Conservation (phyloP, 768 basidiomycete species). For the Kwoniella sp. region DNA sequence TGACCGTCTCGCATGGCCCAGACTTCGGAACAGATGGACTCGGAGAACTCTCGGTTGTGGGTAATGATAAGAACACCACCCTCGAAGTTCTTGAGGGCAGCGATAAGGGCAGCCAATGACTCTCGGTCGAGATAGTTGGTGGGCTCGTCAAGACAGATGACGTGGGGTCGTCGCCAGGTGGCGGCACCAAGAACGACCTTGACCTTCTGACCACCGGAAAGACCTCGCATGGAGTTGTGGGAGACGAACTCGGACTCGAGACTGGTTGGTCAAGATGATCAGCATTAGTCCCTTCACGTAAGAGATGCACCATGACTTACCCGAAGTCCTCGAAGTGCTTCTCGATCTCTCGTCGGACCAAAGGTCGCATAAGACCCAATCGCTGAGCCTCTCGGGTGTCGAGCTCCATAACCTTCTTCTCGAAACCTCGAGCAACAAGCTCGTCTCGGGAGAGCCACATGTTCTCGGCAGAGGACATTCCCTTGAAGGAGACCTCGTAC, state of each 20-base stretch:
- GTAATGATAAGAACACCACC: slow-evolving; percentile 98
- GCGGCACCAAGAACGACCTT: slow-evolving; percentile 98
- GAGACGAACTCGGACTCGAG: slow-evolving; percentile 98
- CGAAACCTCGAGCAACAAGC: slow-evolving; percentile 95
- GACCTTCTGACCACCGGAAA: slow-evolving; percentile 98
- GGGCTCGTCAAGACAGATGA: slow-evolving; percentile 96
- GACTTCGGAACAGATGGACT: slow-evolving; percentile 95
- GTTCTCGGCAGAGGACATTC: slow-evolving; percentile 93
- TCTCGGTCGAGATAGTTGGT: slow-evolving; percentile 99
- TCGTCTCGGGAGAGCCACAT: slow-evolving; percentile 96
- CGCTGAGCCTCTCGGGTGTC: slow-evolving; percentile 97
- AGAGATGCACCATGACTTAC: neutral
- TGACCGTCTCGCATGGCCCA: slow-evolving; percentile 99
- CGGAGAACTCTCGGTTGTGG: slow-evolving; percentile 98
- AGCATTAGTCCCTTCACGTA: slow-evolving; percentile 18
- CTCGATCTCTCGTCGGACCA: slow-evolving; percentile 98
- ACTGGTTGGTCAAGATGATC: slow-evolving; percentile 58
- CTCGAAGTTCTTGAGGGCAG: slow-evolving; percentile 95
- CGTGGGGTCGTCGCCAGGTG: slow-evolving; percentile 97
- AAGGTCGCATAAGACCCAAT: slow-evolving; percentile 88
- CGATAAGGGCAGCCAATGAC: slow-evolving; percentile 97
- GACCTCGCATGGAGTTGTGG: slow-evolving; percentile 98
- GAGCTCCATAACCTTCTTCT: slow-evolving; percentile 98
- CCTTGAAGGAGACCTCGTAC: slow-evolving; percentile 97
- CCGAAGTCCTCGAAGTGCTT: slow-evolving; percentile 96